phyloP scores from a whole-genome alignment of 2,329 filamentous ascomycete genomes.

The Botrytis deweyae region DNA sequence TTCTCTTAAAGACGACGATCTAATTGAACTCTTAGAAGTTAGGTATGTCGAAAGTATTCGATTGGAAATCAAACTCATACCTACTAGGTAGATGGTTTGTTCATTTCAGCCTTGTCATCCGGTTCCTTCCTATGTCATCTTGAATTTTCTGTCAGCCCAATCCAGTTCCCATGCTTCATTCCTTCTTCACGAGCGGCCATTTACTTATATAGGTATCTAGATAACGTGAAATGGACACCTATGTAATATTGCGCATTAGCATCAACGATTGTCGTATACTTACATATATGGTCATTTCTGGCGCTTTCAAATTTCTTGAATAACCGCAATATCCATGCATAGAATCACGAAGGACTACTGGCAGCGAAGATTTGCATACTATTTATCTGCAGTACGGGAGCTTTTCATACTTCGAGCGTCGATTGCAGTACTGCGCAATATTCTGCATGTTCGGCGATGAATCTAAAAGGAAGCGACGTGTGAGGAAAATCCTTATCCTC shows the following conservation, averaged over 20 bases:
- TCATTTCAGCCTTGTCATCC: not conserved
- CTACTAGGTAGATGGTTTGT: not conserved
- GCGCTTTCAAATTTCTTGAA: not conserved
- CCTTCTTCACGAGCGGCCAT: not conserved
- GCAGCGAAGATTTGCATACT: not conserved
- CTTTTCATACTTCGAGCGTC: not conserved
- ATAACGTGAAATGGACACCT: not conserved
- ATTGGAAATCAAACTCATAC: not conserved
- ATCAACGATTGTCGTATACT: not conserved
- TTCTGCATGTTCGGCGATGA: not conserved
- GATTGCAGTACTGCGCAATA: not conserved
- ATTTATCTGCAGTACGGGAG: not conserved
- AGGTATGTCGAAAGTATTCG: not conserved
- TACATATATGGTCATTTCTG: not conserved
- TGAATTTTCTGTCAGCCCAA: not conserved
- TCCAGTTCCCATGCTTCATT: not conserved
- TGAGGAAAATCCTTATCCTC: not conserved
- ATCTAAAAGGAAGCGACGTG: rapidly evolving
- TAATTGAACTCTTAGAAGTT: not conserved
- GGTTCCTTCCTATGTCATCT: not conserved
- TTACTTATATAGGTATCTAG: not conserved
- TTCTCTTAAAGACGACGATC: not conserved
- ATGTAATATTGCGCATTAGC: not conserved
- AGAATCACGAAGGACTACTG: not conserved
- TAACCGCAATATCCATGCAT: not conserved